Evolutionary conservation across 1,139 yeast genomes (phyloP).

Genomic region (Kodamaea arcana): DNA sequence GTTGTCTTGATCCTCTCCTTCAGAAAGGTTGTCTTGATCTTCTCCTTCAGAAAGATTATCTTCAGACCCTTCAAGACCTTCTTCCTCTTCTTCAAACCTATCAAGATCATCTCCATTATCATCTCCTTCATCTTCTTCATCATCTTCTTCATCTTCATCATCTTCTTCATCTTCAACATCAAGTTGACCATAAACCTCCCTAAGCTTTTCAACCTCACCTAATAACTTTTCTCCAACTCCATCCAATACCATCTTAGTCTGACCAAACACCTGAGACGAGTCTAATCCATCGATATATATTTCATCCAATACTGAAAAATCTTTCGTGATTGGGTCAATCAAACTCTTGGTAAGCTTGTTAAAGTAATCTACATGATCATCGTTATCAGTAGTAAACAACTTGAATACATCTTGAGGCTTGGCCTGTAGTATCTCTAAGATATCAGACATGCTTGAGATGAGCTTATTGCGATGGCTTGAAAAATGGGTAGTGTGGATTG

Average conservation of each 20-base stretch:
- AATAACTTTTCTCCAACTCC: slow-evolving; percentile 59
- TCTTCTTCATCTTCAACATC: slow-evolving; percentile 16
- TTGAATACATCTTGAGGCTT: slow-evolving; percentile 28
- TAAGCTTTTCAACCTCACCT: slow-evolving; percentile 42
- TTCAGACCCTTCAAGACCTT: slow-evolving; percentile 8
- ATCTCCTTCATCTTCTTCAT: slow-evolving; percentile 14
- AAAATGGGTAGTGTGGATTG: slow-evolving; percentile 4
- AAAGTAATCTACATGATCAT: slow-evolving; percentile 19
- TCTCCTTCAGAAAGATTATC: slow-evolving; percentile 11
- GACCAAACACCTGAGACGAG: slow-evolving; percentile 92
- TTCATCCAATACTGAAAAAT: slow-evolving; percentile 73
- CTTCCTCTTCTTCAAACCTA: slow-evolving; percentile 18
- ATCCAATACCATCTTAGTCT: slow-evolving; percentile 77
- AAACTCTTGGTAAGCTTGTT: slow-evolving; percentile 46
- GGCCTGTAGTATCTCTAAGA: slow-evolving; percentile 16
- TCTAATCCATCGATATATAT: slow-evolving; percentile 83
- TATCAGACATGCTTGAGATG: slow-evolving; percentile 14
- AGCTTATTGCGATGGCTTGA: slow-evolving; percentile 2
- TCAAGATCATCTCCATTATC: slow-evolving; percentile 18
- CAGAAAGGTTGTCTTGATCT: slow-evolving; percentile 11
- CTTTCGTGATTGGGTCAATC: slow-evolving; percentile 62
- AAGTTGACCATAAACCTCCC: slow-evolving; percentile 19
- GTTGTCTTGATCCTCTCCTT: slow-evolving; percentile 10
- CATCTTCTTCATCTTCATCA: slow-evolving; percentile 11
- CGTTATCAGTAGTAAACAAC: slow-evolving; percentile 12